These are phyloP conservation scores for Blumeriella jaapii DNA, from an alignment of 2,329 filamentous ascomycete genomes.

Conservation along the genomic window DNA sequence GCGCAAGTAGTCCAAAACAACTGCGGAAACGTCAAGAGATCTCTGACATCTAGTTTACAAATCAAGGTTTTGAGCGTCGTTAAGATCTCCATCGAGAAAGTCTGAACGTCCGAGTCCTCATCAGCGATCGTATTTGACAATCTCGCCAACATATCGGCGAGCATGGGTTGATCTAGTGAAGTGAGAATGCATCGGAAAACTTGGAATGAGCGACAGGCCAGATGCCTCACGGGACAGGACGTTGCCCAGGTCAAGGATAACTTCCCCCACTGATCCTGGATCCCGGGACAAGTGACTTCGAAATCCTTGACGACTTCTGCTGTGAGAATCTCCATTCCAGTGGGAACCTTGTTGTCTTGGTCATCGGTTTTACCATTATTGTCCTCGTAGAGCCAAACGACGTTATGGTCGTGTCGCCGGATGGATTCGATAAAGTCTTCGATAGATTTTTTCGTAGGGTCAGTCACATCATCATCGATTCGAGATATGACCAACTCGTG, in stretches of 20 bases:
- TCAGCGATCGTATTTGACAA: conserved; percentile 96
- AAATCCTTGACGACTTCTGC: conserved; percentile 77
- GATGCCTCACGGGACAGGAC: conserved; percentile 85
- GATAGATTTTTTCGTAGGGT: conserved; percentile 56
- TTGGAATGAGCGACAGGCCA: conserved; percentile 95
- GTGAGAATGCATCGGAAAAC: conserved; percentile 91
- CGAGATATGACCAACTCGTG: conserved; percentile 81
- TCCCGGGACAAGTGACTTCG: conserved; percentile 67
- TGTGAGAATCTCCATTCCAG: conserved; percentile 78
- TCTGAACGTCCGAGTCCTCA: conserved; percentile 86
- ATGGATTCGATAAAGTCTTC: conserved; percentile 84
- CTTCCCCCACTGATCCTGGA: conserved; percentile 85
- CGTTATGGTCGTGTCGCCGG: conserved; percentile 68
- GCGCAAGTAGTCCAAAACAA: conserved; percentile 97
- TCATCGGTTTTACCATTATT: conserved; percentile 69
- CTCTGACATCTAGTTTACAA: conserved; percentile 64
- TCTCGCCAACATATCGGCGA: conserved; percentile 90
- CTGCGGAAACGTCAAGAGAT: conserved; percentile 82
- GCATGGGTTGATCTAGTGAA: conserved; percentile 82
- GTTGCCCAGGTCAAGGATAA: conserved; percentile 92
- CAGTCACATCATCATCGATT: conserved; percentile 58
- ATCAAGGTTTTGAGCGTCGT: conserved; percentile 91
- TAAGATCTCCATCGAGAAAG: conserved; percentile 95
- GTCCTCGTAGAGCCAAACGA: conserved; percentile 92
- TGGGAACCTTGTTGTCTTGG: conserved; percentile 68